phyloP scores from a whole-genome alignment of 1,284 basidiomycete species.

The Coniophora puteana region DNA sequence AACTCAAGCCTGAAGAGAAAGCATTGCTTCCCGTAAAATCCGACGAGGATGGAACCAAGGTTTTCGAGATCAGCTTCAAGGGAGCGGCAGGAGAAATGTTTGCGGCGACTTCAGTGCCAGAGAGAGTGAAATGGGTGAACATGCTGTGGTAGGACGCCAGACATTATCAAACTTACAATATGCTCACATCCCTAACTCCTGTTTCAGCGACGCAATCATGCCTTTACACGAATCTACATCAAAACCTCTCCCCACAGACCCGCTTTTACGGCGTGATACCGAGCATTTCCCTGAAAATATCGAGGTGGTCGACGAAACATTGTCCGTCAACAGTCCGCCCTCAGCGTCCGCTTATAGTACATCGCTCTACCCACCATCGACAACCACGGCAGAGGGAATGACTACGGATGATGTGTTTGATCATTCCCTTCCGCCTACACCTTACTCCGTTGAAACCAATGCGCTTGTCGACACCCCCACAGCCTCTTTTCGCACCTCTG shows the following conservation, averaged over 20 bases:
- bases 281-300: constrained; percentile 17
- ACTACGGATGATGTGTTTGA: no score
- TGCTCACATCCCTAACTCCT: constrained; percentile 8
- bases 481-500: constrained; percentile 19
- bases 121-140: constrained; percentile 67
- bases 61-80: constrained; percentile 64
- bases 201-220: constrained; percentile 56
- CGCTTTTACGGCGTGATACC: constrained; percentile 1
- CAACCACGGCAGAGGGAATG: no score
- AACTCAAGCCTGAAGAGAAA: constrained; percentile 41
- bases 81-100: constrained; percentile 52
- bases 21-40: constrained; percentile 33
- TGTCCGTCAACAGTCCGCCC: constrained; percentile 2
- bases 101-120: constrained; percentile 53
- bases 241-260: not conserved
- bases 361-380: no score
- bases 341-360: no score
- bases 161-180: not conserved
- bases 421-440: constrained; percentile 11
- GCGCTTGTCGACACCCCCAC: constrained; percentile 1
- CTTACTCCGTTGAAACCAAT: constrained; percentile 15
- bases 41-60: constrained; percentile 38
- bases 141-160: constrained; percentile 52
- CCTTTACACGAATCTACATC: constrained; percentile 30
- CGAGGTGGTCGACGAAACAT: constrained; percentile 7